Evolutionary conservation across 2,329 filamentous ascomycete species (phyloP).

Genomic region (Sarocladium kiliense): DNA sequence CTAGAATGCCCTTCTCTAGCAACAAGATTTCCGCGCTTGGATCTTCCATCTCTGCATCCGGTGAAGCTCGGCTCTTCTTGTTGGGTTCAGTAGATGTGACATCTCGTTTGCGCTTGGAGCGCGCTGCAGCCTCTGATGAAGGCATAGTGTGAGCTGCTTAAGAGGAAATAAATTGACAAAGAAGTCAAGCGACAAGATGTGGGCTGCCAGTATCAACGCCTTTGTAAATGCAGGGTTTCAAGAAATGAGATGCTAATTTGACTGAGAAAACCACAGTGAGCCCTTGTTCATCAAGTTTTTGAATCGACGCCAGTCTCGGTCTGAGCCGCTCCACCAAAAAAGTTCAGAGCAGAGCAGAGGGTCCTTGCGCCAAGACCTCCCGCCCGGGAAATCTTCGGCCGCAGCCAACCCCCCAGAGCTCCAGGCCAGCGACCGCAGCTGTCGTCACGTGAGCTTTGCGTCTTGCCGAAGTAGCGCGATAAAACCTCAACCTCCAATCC

Average conservation of each 20-base stretch:
- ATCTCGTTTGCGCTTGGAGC: slow-evolving; percentile 48
- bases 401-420: slow-evolving; percentile 13
- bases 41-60: slow-evolving; percentile 38
- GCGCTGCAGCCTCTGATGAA: slow-evolving; percentile 17
- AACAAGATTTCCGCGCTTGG: slow-evolving; percentile 62
- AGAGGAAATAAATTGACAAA: not conserved
- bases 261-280: not conserved
- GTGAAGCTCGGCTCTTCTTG: slow-evolving; percentile 47
- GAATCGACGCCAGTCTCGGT: slow-evolving; percentile 5
- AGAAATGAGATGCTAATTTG: not conserved
- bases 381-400: slow-evolving; percentile 21
- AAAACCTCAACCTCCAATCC: slow-evolving; percentile 46
- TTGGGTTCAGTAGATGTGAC: slow-evolving; percentile 36
- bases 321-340: slow-evolving; percentile 8
- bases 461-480: slow-evolving; percentile 38
- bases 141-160: not conserved
- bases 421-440: not conserved
- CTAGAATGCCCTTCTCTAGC: slow-evolving; percentile 75
- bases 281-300: not conserved
- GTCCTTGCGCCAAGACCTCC: slow-evolving; percentile 7
- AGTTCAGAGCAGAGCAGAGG: slow-evolving; percentile 1
- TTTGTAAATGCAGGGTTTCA: not conserved
- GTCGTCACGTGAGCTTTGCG: slow-evolving; percentile 30
- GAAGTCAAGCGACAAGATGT: not conserved
- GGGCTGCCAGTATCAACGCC: not conserved